Conservation (phyloP, 2,329 filamentous ascomycete species). For the Xylariaceae sp. region DNA sequence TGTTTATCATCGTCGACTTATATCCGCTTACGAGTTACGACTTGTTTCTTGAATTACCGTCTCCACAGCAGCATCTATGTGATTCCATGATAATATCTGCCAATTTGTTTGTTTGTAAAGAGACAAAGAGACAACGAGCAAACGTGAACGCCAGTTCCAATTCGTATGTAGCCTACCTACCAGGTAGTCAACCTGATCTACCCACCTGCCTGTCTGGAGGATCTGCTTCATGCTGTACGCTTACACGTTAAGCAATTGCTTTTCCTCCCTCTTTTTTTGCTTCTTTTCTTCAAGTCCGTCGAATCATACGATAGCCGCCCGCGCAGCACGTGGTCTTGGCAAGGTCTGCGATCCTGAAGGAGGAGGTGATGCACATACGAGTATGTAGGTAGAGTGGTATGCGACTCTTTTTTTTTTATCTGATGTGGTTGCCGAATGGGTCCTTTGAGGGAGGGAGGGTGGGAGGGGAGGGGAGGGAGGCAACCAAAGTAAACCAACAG, state of each 20-base stretch:
- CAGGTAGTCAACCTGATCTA: background rate
- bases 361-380: background rate
- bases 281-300: background rate
- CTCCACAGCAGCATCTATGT: too few relatives aligned
- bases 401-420: background rate
- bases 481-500: background rate
- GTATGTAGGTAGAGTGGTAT: background rate
- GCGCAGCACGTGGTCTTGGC: constrained; percentile 3
- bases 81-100: too few relatives aligned
- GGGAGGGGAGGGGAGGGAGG: background rate
- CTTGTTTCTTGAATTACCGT: too few relatives aligned
- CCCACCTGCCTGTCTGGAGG: background rate
- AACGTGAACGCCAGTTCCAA: too few relatives aligned
- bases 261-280: background rate
- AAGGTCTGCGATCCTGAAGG: constrained; percentile 1
- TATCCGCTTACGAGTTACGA: too few relatives aligned
- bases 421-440: constrained; percentile 9
- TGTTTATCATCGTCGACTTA: too few relatives aligned
- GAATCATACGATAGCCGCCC: background rate
- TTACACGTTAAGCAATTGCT: background rate
- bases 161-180: too few relatives aligned
- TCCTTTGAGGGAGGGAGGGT: background rate
- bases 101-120: too few relatives aligned
- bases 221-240: background rate
- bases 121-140: too few relatives aligned